Percentiles rank a stretch among this genome's conserved stretches.
Evolutionary conservation across 768 basidiomycete species (phyloP).

Genomic region (Russula olivacea): DNA sequence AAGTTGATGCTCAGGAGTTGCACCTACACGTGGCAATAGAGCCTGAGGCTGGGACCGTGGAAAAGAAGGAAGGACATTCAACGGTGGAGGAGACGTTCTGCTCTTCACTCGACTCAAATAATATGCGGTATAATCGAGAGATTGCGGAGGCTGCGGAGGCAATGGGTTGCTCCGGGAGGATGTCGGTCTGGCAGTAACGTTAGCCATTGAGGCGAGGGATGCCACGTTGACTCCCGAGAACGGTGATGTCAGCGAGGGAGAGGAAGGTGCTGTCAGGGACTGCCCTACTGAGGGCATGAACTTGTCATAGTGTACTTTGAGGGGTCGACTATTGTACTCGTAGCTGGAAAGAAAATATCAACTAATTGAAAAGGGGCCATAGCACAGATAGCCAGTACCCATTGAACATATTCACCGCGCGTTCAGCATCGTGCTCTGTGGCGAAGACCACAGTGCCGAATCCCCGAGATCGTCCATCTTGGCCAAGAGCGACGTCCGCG

Average conservation of each 20-base stretch:
- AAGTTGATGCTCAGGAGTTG: conserved; percentile 7
- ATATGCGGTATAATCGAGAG: conserved; percentile 11
- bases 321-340: conserved; percentile 78
- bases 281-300: conserved; percentile 42
- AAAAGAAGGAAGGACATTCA: conserved; percentile 7
- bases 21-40: not conserved
- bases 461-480: conserved; percentile 84
- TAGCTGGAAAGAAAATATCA: conserved; percentile 43
- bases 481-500: conserved; percentile 84
- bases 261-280: conserved; percentile 22
- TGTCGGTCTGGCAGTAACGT: conserved; percentile 4
- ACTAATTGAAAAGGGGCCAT: not conserved
- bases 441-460: conserved; percentile 90
- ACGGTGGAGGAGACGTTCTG: conserved; percentile 5
- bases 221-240: conserved; percentile 4
- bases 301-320: conserved; percentile 92
- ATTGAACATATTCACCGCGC: conserved; percentile 83
- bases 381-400: conserved; percentile 51
- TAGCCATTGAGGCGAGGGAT: conserved; percentile 10
- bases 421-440: conserved; percentile 75
- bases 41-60: conserved; percentile 14
- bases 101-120: not conserved
- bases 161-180: conserved; percentile 11
- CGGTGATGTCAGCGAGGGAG: conserved; percentile 9
- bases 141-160: not conserved